Conservation (phyloP, 768 basidiomycete genomes). For the Tephrocybe sp. region DNA sequence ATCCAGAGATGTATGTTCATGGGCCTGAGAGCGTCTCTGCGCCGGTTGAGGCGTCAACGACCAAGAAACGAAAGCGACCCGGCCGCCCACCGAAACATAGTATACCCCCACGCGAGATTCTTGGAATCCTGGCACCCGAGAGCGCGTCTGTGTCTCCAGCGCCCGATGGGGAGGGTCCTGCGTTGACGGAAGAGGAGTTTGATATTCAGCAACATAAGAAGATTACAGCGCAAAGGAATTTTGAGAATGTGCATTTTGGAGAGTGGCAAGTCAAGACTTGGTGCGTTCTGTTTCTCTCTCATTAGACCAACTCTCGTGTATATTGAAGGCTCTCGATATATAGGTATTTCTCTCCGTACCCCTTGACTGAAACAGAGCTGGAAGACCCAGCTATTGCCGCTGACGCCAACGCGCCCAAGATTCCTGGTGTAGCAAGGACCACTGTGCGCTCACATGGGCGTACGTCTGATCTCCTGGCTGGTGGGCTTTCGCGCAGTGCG, state of each 20-base stretch:
- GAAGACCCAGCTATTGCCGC: constrained; percentile 38
- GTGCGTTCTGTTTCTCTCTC: constrained; percentile 38
- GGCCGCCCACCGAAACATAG: constrained; percentile 5
- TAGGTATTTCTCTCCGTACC: constrained; percentile 96
- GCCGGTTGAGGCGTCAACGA: neutral
- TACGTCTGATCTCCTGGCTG: constrained; percentile 69
- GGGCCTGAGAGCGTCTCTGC: neutral
- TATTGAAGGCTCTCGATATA: too few species aligned
- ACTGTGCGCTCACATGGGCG: constrained; percentile 64
- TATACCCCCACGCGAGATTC: neutral
- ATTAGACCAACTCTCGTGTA: constrained; percentile 6
- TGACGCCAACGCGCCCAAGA: constrained; percentile 39
- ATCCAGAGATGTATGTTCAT: neutral
- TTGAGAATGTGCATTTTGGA: constrained; percentile 84
- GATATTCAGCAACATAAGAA: constrained; percentile 67
- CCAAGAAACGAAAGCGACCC: constrained; percentile 15
- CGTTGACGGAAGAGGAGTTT: constrained; percentile 67
- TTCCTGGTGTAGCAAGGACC: constrained; percentile 48
- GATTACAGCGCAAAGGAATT: constrained; percentile 72
- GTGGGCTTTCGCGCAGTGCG: constrained; percentile 47
- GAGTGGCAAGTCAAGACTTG: constrained; percentile 87
- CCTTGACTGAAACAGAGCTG: constrained; percentile 64
- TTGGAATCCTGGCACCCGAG: constrained; percentile 7
- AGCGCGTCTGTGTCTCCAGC: constrained; percentile 9
- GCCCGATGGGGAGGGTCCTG: constrained; percentile 25